Base-by-base conservation (phyloP, 352 stramenopile genomes). In the Phytopythium aichiense region DNA sequence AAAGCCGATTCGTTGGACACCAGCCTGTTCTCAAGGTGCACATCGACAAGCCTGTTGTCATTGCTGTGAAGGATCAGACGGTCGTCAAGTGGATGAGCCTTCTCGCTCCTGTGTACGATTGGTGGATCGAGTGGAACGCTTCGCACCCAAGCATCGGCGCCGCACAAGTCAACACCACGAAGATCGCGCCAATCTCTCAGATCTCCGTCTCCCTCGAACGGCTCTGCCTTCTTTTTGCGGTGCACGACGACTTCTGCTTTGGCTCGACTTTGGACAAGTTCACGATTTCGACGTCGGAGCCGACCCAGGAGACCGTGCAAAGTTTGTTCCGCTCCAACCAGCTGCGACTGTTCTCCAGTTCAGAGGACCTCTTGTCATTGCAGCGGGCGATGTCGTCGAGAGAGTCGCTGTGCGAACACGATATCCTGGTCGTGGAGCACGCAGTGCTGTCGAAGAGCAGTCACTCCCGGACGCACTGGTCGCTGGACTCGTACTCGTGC, bases 81-180 rank as follows among this genome's bases (percentile, higher is more conserved):
- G 63, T 95, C 25, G 74, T 85, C 12, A 74, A 77, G 58, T 91
- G 84, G 84, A 93, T 92, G 78, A 86, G 72, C 52, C 66, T 95
- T 2, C 79, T 92, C 57, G 76, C 79, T 7, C 87, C 87, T 25
- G 73, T 95, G 12, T 94, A 90, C 61, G 65, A 87, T 48, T 95
- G 87, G 87, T 95, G 85, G 82, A 89, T 89, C 38, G 74, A 84
- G 46, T 95, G 87, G 87, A 90, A 86, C 64, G 45, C 78, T 30
- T 85, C 65, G 18, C 84, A 92, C 57, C 86, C 86, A 6, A 86
- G 73, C 52, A 91, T 88, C 56, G 50, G 72, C 23, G 51, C 84
- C 38, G 43, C 74, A 7, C 48, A 68, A 15, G 73, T 84, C 31
- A 70, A 84, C 61, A 63, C 83, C 58, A 52, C 38, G 25, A 77